Evolutionary conservation across 345 rosid genomes (phyloP), one percentile per base, ranked within the genome.

Genomic region (Turnera subulata): DNA sequence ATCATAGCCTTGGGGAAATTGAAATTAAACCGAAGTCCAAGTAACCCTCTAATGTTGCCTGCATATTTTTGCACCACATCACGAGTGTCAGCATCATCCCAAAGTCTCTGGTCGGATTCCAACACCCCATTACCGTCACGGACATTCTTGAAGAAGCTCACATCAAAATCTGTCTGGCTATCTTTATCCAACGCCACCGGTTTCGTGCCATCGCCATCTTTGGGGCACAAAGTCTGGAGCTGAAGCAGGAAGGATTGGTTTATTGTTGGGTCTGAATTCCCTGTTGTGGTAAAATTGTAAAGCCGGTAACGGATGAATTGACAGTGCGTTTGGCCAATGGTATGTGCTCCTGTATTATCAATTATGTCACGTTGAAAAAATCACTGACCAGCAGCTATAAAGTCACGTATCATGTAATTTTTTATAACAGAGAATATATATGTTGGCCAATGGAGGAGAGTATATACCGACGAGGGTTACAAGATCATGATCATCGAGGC

Each of bases 31-130:
- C 84, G 73, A 11, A 82, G 53, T 18, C 93, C 93, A 8, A 80
- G 50, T 46, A 83, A 51, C 1, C 90, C 93, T 46, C 83, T 81
- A 7, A 85, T 44, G 47, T 52, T 65, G 49, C 88, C 84, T 2
- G 78, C 83, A 67, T 80, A 81, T 11, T 76, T 82, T 22, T 75
- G 68, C 53, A 88, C 86, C 23, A 72, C 33, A 2, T 10, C 33
- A 1, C 76, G 62, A 0, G 96, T 85, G 12, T 68, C 63, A 5
- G 74, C 56, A 52, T 88, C 90, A 7, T 73, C 75, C 84, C 82
- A 78, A 21, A 88, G 81, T 80, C 90, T 75, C 61, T 83, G 88
- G 62, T 88, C 96, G 13, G 93, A 85, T 66, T 88, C 93, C 53
- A 85, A 62, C 15, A 85, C 80, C 32, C 76, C 93, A 38, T 77